Evolutionary conservation across 2,329 filamentous ascomycete genomes (phyloP), one percentile per base, ranked within the genome.

Genomic region (Fusarium pseudocircinatum): DNA sequence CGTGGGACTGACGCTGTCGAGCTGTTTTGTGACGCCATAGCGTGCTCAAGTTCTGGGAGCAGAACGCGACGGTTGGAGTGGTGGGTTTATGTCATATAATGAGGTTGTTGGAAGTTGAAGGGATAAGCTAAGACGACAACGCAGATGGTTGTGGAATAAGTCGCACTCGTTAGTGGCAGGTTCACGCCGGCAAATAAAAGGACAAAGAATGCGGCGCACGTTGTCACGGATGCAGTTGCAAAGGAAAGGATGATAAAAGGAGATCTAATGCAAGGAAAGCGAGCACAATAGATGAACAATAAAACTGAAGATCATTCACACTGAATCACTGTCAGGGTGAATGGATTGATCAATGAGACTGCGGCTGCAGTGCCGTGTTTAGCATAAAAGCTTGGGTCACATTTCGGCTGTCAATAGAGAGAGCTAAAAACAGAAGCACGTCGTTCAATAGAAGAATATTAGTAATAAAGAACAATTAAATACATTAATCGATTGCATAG

Each of bases 1-100:
- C 70, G 78, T 60, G 69, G 68, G 46, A 67, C 46, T 30, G 76
- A 69, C 42, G 76, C 67, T n/a, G 76, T 52, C 42, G 78, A 50
- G 39, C 73, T 70, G 24, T 63, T 70, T 59, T 69, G 69, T 47
- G 75, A 74, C 60, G 70, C 58, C 69, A 77, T 78, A 43, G 56
- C 46, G 62, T 60, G 58, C 56, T 69, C 36, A 53, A 53, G 36
- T 59, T 44, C 57, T 52, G 40, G 32, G 36, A 52, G 66, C 52
- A 57, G 56, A 64, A 59, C 43, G 56, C 59, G 47, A 52, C 32
- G 28, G 30, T 60, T 69, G 36, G 7, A 30, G 44, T 42, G 58
- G 60, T 52, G 49, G 56, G 22, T 22, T 56, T 73, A 70, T 59
- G 60, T 67, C 61, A 72, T 76, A 47, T 60, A 60, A 47, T 14